A percentile compares a stretch with the other conserved stretches of the same genome.
phyloP scores from a whole-genome alignment of 1,284 basidiomycete genomes.

The Phenoliferia sp. region DNA sequence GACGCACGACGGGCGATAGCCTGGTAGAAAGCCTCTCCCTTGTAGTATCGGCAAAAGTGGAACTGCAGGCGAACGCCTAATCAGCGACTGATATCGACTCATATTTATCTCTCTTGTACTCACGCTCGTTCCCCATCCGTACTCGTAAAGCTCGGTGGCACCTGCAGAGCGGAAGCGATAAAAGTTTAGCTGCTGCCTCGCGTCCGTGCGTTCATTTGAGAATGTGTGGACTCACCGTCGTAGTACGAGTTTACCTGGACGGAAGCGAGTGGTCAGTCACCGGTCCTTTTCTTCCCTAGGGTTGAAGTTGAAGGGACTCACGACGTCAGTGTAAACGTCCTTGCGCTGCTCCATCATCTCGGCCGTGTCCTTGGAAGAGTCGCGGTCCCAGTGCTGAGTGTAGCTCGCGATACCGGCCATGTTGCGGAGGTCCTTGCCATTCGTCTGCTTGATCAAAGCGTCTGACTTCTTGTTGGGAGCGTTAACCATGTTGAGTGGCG shows the following conservation, averaged over 20 bases:
- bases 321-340: constrained; percentile 78
- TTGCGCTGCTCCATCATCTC: constrained; percentile 70
- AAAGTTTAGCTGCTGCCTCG: neutral
- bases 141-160: constrained; percentile 95
- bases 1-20: constrained; percentile 61
- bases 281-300: constrained; percentile 1
- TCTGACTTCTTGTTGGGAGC: neutral
- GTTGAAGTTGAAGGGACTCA: constrained; percentile 63
- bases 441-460: neutral
- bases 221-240: constrained; percentile 55
- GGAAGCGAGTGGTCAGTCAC: neutral
- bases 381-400: constrained; percentile 89
- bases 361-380: constrained; percentile 65
- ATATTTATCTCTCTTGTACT: neutral
- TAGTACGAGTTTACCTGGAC: constrained; percentile 58
- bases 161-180: constrained; percentile 18
- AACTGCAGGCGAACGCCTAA: constrained; percentile 52
- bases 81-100: too few species aligned
- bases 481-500: neutral
- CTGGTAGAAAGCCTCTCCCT: constrained; percentile 81
- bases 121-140: constrained; percentile 61
- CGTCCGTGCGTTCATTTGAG: neutral
- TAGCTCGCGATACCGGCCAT: constrained; percentile 48
- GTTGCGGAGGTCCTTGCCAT: constrained; percentile 1
- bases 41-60: constrained; percentile 96